Base-by-base conservation (phyloP, 176 grass and related monocot genomes). In the Zoysia japonica region DNA sequence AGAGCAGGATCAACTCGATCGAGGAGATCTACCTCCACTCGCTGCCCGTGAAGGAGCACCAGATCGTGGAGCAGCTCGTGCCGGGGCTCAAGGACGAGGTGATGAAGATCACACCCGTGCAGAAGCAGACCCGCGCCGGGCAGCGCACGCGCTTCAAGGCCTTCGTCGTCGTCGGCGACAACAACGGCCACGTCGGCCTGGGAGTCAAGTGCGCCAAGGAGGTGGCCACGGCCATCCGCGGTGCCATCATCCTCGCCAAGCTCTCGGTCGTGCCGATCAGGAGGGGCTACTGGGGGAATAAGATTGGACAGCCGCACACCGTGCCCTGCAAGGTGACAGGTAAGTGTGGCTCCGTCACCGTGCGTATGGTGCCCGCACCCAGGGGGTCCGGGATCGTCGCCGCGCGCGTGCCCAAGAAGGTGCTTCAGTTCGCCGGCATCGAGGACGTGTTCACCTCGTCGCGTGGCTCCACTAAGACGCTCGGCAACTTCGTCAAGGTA, bases 171-270 rank as follows among this genome's bases (percentile, higher is more conserved):
- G 93, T 96, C 66, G 93, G 93, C 78, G 93, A 96, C 68, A 54
- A 74, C 70, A 68, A 96, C 72, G 93, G 93, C 40, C 93, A 93
- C 83, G 93, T 96, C 40, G 93, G 93, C 1, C 93, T 96, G 8
- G 93, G 90, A 0, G 93, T 93, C 79, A 97, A 97, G 85, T 97
- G 93, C 85, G 85, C 90, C 64, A 97, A 97, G 90, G 93, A 97
- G 86, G 90, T 97, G 19, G 90, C 93, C 56, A 97, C 93, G 41
- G 90, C 90, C 56, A 97, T 97, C 78, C 93, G 90, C 9, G 93
- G 93, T 66, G 93, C 93, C 57, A 97, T 93, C 69, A 93, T 97
- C 57, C 80, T 97, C 8, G 93, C 93, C 80, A 97, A 97, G 77
- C 90, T 97, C 67, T 97, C 93, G 1, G 55, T 97, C 0, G 74